phyloP scores from a whole-genome alignment of 2,329 filamentous ascomycete genomes.

The Graphium sp. region DNA sequence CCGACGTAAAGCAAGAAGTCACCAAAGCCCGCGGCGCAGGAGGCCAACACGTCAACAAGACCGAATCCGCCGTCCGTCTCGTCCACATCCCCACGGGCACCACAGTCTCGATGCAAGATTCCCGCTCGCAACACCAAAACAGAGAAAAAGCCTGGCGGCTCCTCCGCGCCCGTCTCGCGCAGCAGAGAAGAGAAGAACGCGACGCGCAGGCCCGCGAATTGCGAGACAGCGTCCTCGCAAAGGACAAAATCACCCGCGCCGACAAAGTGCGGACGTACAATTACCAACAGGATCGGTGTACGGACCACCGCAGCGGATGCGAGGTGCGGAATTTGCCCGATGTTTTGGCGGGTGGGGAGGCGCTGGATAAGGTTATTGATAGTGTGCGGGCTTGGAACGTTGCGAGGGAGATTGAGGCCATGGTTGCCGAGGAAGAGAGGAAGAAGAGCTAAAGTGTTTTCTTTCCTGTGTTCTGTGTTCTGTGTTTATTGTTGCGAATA shows the following conservation, averaged over 20 bases:
- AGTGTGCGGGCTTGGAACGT: constrained; percentile 64
- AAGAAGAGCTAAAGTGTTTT: no score
- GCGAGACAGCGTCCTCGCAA: constrained; percentile 62
- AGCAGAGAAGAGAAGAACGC: constrained; percentile 61
- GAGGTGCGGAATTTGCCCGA: constrained; percentile 68
- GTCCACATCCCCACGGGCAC: constrained; percentile 81
- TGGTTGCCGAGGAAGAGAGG: constrained; percentile 46
- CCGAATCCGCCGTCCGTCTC: constrained; percentile 84
- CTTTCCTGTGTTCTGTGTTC: no score
- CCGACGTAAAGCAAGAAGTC: constrained; percentile 70
- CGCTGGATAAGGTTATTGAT: constrained; percentile 58
- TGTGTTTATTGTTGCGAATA: no score
- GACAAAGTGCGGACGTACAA: constrained; percentile 96
- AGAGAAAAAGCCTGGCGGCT: constrained; percentile 75
- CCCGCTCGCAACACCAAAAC: constrained; percentile 78
- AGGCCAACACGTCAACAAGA: constrained; percentile 97
- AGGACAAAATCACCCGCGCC: constrained; percentile 69
- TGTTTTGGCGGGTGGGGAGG: constrained; percentile 59
- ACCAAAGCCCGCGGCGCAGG: constrained; percentile 88
- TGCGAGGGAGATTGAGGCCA: constrained; percentile 53
- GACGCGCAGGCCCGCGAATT: constrained; percentile 65
- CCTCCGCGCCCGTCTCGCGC: constrained; percentile 66
- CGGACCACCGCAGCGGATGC: constrained; percentile 69
- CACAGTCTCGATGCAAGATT: constrained; percentile 83
- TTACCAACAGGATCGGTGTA: constrained; percentile 57